These are phyloP conservation scores for Leishmania gerbilli DNA, from an alignment of 208 protist species.

Conservation along the genomic window DNA sequence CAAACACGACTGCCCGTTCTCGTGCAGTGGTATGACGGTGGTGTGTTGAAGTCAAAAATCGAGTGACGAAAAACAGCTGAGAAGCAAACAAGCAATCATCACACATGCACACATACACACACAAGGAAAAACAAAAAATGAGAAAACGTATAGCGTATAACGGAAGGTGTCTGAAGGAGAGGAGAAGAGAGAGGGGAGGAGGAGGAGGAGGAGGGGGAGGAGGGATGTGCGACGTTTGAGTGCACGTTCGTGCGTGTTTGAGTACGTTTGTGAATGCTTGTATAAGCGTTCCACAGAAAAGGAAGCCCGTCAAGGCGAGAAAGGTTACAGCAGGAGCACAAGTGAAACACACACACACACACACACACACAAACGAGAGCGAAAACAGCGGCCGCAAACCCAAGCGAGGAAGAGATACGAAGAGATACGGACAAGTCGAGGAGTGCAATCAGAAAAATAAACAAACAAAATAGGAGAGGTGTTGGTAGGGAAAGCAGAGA, in stretches of 20 bases:
- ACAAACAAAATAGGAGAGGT: neutral
- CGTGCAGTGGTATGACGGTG: neutral
- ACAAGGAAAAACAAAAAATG: neutral
- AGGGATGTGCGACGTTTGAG: neutral
- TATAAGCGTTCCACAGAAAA: slow-evolving; percentile 2
- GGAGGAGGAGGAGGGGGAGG: neutral
- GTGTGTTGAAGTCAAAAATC: neutral
- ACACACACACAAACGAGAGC: neutral
- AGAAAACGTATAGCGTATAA: neutral
- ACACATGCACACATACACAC: neutral
- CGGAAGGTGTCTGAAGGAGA: neutral
- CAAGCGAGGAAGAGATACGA: neutral
- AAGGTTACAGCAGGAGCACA: neutral
- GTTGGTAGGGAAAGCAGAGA: neutral
- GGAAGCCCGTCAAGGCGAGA: neutral
- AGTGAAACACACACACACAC: neutral
- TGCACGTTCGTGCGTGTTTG: neutral
- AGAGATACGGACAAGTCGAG: neutral
- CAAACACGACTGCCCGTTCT: neutral
- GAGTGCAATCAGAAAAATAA: neutral
- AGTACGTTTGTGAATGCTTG: neutral
- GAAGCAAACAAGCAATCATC: neutral
- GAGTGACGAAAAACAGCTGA: neutral
- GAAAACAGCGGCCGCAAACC: neutral
- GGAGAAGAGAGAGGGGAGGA: neutral